Evolutionary conservation across 2,329 filamentous ascomycete genomes (phyloP), one percentile per base, ranked within the genome.

Genomic region (Sporothrix euskadiensis): DNA sequence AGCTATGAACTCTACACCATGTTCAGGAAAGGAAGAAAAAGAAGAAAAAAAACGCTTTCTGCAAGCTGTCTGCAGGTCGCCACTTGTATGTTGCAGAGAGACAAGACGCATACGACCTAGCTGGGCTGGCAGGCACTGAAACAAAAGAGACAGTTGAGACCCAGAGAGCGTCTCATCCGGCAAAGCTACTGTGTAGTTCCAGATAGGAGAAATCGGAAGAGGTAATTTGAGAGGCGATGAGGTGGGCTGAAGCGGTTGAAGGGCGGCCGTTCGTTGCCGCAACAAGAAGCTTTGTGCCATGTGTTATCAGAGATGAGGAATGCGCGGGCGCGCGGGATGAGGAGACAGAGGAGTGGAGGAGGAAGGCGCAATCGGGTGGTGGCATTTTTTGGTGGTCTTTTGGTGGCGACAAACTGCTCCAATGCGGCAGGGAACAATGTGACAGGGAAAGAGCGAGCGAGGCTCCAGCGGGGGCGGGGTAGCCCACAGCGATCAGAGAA

Each of bases 261-360:
- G 41, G 44, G 44, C 35, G 35, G 61, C 4, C 39, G 39, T 22
- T 22, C 9, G 61, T 22, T 68, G 26, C 41, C 3, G 44, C n/a
- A 32, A n/a, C 19, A 49, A 69, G 30, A 54, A 54, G 44, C 47
- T 30, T 54, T 30, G 68, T 30, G 57, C 63, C 30, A 39, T 69
- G 16, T n/a, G 49, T 59, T 70, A 70, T 70, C 68, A 57, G 49
- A 57, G 66, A 69, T 69, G 56, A 69, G 47, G 22, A 47, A 30
- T 66, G 39, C 35, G 22, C 12, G 61, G 32, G 59, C n/a, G 39
- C n/a, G 39, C 44, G 65, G 10, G 35, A 35, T 35, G 35, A 35
- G 35, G 2, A 35, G 35, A 35, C 5, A 35, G 1, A 8, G 39
- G 14, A n/a, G 39, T 5, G 47, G 30, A 32, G 22, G 32, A 35